Evolutionary conservation across 1,284 basidiomycete species (phyloP).

Genomic region (Spongispora temasekensis): DNA sequence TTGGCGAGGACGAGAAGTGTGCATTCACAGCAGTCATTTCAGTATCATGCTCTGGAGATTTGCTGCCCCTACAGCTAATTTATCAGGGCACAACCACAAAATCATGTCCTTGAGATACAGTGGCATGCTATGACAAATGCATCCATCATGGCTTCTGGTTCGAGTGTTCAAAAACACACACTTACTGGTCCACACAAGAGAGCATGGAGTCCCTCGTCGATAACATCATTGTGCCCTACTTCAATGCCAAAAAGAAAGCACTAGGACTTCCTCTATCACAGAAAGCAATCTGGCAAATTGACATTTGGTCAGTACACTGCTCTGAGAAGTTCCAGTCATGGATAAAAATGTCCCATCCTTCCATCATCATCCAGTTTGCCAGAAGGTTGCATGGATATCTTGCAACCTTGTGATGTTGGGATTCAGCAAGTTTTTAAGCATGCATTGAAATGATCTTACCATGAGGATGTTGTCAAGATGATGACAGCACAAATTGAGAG

Average conservation of each 20-base stretch:
- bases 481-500: slow-evolving; percentile 9
- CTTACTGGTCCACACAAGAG: background rate
- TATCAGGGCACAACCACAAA: background rate
- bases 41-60: background rate
- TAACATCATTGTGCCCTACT: background rate
- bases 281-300: background rate
- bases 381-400: background rate
- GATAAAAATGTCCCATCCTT: background rate
- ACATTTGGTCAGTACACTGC: background rate
- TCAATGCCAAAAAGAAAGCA: background rate
- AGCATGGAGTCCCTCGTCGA: background rate
- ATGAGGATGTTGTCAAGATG: slow-evolving; percentile 30
- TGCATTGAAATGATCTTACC: slow-evolving; percentile 30
- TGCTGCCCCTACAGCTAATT: background rate
- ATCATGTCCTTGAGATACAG: background rate
- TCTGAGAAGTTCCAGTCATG: background rate
- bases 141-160: background rate
- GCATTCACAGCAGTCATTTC: background rate
- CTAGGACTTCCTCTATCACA: background rate
- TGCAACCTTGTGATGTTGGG: slow-evolving; percentile 37
- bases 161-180: background rate
- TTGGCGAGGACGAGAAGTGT: background rate
- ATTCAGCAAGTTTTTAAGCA: slow-evolving; percentile 35
- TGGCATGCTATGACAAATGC: background rate
- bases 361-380: background rate